Percentiles rank a stretch among this genome's conserved stretches.
phyloP scores from a whole-genome alignment of 257 asterid species.

The Ballota nigra region DNA sequence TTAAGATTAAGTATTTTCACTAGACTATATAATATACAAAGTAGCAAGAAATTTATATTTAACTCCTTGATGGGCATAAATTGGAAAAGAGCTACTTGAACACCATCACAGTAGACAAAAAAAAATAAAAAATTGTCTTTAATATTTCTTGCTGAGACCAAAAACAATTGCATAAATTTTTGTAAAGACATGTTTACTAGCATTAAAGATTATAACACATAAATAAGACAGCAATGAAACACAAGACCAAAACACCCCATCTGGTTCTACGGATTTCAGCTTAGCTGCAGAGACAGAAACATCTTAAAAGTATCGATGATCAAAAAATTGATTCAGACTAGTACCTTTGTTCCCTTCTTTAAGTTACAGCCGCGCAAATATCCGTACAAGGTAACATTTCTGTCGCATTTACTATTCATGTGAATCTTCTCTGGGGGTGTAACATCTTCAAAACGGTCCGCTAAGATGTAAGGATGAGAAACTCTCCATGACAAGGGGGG shows the following conservation, averaged over 20 bases:
- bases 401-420: conserved; percentile 73
- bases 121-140: not conserved
- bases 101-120: not conserved
- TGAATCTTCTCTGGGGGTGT: conserved; percentile 86
- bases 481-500: conserved; percentile 93
- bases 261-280: not conserved
- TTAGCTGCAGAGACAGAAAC: conserved; percentile 1
- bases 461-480: conserved; percentile 93
- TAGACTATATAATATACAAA: not conserved
- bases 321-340: conserved; percentile 5
- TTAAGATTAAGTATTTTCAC: not conserved
- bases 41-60: not conserved
- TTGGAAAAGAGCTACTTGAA: not conserved
- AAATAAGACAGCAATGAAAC: conserved; percentile 6
- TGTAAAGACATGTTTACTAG: not conserved
- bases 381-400: conserved; percentile 80
- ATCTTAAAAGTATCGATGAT: not conserved
- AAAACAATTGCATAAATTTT: not conserved
- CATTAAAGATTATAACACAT: not conserved
- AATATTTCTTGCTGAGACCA: not conserved
- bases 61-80: not conserved
- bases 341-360: conserved; percentile 89
- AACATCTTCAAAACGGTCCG: conserved; percentile 92
- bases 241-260: conserved; percentile 8
- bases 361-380: conserved; percentile 95